Percentiles rank a stretch among this genome's conserved stretches.
These are phyloP conservation scores for Rubroshorea leprosula DNA, from an alignment of 345 rosid genomes.

Conservation along the genomic window DNA sequence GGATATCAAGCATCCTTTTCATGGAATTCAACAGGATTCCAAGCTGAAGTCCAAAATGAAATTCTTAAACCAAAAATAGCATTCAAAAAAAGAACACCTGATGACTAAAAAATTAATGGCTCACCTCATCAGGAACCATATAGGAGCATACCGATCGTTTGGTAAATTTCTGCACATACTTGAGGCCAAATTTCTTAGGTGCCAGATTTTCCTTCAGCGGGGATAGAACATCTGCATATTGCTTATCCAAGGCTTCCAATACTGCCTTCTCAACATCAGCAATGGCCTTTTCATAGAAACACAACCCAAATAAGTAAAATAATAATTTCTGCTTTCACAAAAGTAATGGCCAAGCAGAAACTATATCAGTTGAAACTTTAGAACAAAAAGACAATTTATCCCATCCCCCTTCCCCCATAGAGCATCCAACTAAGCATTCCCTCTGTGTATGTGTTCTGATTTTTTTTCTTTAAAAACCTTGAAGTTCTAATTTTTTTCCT, in stretches of 20 bases:
- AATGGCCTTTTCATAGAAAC: conserved; percentile 51
- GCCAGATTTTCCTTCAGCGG: conserved; percentile 87
- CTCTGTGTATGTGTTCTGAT: too few relatives aligned
- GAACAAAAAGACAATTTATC: too few relatives aligned
- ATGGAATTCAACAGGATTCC: conserved; percentile 86
- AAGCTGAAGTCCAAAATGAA: conserved; percentile 40
- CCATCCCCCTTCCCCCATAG: too few relatives aligned
- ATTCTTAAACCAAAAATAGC: conserved; percentile 14
- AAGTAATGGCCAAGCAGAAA: too few relatives aligned
- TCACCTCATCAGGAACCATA: conserved; percentile 84
- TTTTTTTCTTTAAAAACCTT: too few relatives aligned
- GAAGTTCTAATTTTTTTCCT: too few relatives aligned
- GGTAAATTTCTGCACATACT: conserved; percentile 82
- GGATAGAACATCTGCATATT: conserved; percentile 80
- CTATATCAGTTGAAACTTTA: too few relatives aligned
- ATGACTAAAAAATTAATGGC: conserved; percentile 4
- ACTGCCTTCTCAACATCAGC: conserved; percentile 93
- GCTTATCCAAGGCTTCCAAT: conserved; percentile 92
- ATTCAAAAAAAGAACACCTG: background rate
- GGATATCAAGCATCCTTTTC: conserved; percentile 91
- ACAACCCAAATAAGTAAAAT: conserved; percentile 11
- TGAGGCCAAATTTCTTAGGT: conserved; percentile 87
- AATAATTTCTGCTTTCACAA: too few relatives aligned
- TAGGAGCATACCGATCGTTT: conserved; percentile 75
- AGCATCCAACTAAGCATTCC: too few relatives aligned